phyloP scores from a whole-genome alignment of 371 early-diverging fungal species.

The Smittium culicis region DNA sequence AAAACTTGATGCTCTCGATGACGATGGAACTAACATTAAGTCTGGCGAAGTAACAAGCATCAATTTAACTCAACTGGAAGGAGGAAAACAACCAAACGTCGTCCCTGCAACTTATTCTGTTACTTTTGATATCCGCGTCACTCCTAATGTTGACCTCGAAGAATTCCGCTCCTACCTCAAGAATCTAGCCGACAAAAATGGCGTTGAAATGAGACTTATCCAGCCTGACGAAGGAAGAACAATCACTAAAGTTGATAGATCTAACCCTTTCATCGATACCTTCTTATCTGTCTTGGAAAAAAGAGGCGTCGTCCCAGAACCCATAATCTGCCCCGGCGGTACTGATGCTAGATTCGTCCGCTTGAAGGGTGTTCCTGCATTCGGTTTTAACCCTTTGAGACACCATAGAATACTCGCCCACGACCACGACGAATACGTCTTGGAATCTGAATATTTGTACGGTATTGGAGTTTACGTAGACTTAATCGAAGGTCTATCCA shows the following conservation, averaged over 20 bases:
- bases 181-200: conserved; percentile 35
- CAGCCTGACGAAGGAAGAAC: conserved; percentile 37
- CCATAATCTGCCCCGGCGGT: conserved; percentile 62
- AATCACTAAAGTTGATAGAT: conserved; percentile 34
- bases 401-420: conserved; percentile 56
- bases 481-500: conserved; percentile 33
- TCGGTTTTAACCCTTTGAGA: conserved; percentile 55
- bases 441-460: conserved; percentile 45
- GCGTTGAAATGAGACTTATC: conserved; percentile 40
- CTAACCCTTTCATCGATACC: conserved; percentile 35
- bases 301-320: conserved; percentile 24
- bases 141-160: conserved; percentile 41
- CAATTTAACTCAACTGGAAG: conserved; percentile 54
- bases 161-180: conserved; percentile 39
- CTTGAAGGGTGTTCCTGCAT: conserved; percentile 48
- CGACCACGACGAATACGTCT: conserved; percentile 64
- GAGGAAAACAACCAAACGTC: no score
- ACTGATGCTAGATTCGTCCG: conserved; percentile 59
- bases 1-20: no score
- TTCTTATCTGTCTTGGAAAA: not conserved
- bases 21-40: no score
- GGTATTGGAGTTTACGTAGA: conserved; percentile 49
- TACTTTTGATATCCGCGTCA: conserved; percentile 55
- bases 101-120: conserved; percentile 41
- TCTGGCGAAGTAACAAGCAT: conserved; percentile 63